A percentile compares a stretch with the other conserved stretches of the same genome.
phyloP scores from a whole-genome alignment of 106 monocot genomes.

The Dactylorhiza incarnata region DNA sequence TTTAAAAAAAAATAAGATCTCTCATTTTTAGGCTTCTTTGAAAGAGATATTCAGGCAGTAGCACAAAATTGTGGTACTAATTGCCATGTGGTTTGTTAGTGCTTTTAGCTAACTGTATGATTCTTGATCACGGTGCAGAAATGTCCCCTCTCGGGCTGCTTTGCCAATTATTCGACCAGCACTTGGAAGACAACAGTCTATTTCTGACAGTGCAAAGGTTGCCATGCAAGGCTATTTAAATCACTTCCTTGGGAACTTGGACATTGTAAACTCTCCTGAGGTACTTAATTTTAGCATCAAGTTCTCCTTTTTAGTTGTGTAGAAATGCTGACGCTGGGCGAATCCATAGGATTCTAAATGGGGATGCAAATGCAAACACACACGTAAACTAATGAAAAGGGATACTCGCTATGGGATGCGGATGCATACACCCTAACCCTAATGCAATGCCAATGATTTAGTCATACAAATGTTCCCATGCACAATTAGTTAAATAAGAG shows the following conservation, averaged over 20 bases:
- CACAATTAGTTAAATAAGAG: too few relatives aligned
- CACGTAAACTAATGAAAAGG: too few relatives aligned
- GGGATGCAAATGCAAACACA: too few relatives aligned
- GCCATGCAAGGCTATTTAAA: constrained; percentile 98
- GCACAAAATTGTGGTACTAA: neutral
- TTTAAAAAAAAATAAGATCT: neutral
- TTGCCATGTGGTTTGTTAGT: neutral
- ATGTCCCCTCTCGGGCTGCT: constrained; percentile 91
- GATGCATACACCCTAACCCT: too few relatives aligned
- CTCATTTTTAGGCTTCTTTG: neutral
- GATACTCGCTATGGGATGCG: too few relatives aligned
- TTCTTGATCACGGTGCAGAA: constrained; percentile 42
- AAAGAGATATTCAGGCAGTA: neutral
- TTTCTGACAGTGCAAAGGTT: constrained; percentile 74
- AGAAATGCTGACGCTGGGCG: neutral
- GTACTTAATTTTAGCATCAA: constrained; percentile 21
- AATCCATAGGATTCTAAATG: too few relatives aligned
- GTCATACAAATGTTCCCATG: too few relatives aligned
- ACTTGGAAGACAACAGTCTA: constrained; percentile 75
- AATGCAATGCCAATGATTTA: too few relatives aligned
- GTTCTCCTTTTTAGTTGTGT: neutral
- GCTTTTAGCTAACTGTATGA: neutral
- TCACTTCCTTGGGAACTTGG: constrained; percentile 93
- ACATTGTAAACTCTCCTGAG: constrained; percentile 93
- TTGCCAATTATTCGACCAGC: constrained; percentile 86